Base-by-base conservation (phyloP, 2,329 filamentous ascomycete species). In the Calycina marina region DNA sequence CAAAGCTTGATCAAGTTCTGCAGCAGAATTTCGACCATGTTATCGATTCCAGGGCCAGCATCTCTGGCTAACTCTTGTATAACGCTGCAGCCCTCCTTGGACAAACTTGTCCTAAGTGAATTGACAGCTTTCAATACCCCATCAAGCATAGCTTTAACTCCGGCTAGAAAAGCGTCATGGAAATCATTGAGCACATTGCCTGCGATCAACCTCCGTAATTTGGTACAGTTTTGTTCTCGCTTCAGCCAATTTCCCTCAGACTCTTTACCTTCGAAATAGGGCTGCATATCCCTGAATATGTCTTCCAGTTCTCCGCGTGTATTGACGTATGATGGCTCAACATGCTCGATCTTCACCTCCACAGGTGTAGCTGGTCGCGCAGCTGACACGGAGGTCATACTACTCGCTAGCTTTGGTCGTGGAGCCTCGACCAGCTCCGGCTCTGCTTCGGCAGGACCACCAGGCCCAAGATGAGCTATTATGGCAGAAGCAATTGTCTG, bases 1-100 rank as follows among this genome's bases (percentile, higher is more conserved):
- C 79, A 86, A 41, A 94, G 70, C 57, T 93, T 94, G 59, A 96
- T 74, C 46, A 94, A 72, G 16, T 73, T 78, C 50, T 93, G 85
- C 58, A 96, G 72, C 14, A 94, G 65, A 31, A 94, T 72, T 56
- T 96, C 88, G 5, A 90, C 78, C 74, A 93, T 81, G 8, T 78
- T 70, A 48, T 96, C 88, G 48, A 94, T 74, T 25, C 68, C 77
- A 2, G 83, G 67, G 1, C 85, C 85, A 28, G 82, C 74, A 6
- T 69, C 73, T 43, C 67, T 70, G 12, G 84, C 84, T 16, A 93
- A 62, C 41, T 96, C 88, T 52, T 94, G 86, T 17, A 94, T 65
- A 29, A 93, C 59, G 41, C 71, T 72, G 50, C 84, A 93, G 6
- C 78, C 85, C 47, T 90, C 84, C 40, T 85, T 86, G 6, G 82